phyloP scores from a whole-genome alignment of 2,329 filamentous ascomycete species.

The Phialophora verrucosa region DNA sequence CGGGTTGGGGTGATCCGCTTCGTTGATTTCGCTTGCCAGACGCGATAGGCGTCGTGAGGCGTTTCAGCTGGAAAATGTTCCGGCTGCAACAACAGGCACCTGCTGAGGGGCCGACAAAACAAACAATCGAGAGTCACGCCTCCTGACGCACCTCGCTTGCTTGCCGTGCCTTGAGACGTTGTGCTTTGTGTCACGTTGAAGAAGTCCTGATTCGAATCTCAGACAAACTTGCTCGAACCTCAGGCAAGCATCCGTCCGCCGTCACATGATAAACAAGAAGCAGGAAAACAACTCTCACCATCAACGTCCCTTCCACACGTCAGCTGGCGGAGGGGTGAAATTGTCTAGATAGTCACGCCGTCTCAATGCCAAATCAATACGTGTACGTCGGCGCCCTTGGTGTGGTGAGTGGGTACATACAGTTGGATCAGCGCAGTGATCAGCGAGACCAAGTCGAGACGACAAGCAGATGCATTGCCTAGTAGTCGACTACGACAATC shows the following conservation, averaged over 20 bases:
- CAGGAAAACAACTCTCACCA: too few relatives aligned
- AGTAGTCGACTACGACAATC: too few relatives aligned
- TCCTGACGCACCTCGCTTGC: not conserved
- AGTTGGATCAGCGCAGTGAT: too few relatives aligned
- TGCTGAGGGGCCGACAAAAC: not conserved
- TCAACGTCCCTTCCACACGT: too few relatives aligned
- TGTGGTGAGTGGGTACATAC: too few relatives aligned
- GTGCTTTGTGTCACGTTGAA: not conserved
- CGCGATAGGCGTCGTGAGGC: slow-evolving; percentile 16
- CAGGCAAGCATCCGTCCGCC: not conserved
- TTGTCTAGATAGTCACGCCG: too few relatives aligned
- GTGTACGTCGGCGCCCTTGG: too few relatives aligned
- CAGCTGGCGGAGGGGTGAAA: too few relatives aligned
- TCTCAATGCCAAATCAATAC: not conserved
- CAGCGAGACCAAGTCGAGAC: not conserved
- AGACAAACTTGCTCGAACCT: not conserved
- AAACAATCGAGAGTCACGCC: not conserved
- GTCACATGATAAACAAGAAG: not conserved
- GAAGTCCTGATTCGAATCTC: not conserved
- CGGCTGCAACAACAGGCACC: not conserved
- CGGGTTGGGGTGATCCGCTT: slow-evolving; percentile 17
- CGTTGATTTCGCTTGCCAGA: slow-evolving; percentile 15
- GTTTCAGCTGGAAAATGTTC: slow-evolving; percentile 15
- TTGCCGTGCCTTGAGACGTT: not conserved
- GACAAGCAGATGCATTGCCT: not conserved